Evolutionary conservation across 108 stramenopile genomes (phyloP).

Genomic region (Cyclotella choctawhatcheeana): DNA sequence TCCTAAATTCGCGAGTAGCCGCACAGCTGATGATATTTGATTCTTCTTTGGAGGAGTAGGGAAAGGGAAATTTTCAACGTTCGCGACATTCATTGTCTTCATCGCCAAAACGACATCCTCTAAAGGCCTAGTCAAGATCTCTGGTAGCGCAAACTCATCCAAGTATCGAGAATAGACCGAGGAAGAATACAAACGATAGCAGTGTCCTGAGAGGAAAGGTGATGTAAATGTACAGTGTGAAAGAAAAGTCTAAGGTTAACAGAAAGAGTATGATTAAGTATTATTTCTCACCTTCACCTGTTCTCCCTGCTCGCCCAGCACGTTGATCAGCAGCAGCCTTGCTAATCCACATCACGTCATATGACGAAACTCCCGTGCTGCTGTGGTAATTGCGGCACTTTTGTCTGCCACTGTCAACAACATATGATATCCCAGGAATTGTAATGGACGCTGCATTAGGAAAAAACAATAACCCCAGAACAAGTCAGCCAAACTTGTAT

Average conservation of each 20-base stretch:
- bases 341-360: slow-evolving; percentile 97
- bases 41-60: slow-evolving; percentile 73
- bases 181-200: slow-evolving; percentile 94
- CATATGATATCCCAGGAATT: slow-evolving; percentile 98
- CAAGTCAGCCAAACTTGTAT: too few species aligned
- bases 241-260: too few species aligned
- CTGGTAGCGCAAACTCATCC: slow-evolving; percentile 83
- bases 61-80: slow-evolving; percentile 83
- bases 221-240: too few species aligned
- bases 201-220: too few species aligned
- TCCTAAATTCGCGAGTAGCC: slow-evolving; percentile 80
- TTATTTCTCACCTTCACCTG: too few species aligned
- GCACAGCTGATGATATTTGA: slow-evolving; percentile 75
- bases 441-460: too few species aligned
- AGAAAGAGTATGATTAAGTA: too few species aligned
- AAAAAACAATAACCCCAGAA: too few species aligned
- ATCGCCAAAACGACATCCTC: slow-evolving; percentile 93
- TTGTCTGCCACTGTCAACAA: slow-evolving; percentile 98
- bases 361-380: slow-evolving; percentile 94
- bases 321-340: slow-evolving; percentile 96
- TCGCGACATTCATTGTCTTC: slow-evolving; percentile 84
- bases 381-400: slow-evolving; percentile 98
- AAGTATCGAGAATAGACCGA: slow-evolving; percentile 91
- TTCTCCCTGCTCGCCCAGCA: slow-evolving; percentile 95
- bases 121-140: slow-evolving; percentile 83